A percentile compares a stretch with the other conserved stretches of the same genome.
These are phyloP conservation scores for Ceratobasidium theobromae DNA, from an alignment of 1,284 basidiomycete species.

Conservation along the genomic window DNA sequence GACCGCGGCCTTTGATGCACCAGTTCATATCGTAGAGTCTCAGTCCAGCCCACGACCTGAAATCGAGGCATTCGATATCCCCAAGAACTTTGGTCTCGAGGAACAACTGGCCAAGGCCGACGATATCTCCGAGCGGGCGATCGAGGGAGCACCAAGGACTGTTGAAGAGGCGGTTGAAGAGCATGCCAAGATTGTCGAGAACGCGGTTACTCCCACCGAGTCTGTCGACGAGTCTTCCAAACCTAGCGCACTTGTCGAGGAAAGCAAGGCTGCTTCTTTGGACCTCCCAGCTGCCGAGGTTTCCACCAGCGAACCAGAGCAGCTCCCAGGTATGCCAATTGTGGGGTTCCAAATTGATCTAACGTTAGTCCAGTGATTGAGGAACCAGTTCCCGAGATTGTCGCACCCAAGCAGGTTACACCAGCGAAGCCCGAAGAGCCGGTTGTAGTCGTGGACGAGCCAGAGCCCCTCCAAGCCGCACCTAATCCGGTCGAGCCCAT, in stretches of 20 bases:
- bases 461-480: background rate
- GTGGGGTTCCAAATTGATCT: too few relatives aligned
- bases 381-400: background rate
- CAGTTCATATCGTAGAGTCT: too few relatives aligned
- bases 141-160: background rate
- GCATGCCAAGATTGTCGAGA: conserved; percentile 11
- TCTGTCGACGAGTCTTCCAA: background rate
- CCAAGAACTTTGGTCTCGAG: background rate
- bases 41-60: too few relatives aligned
- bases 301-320: background rate
- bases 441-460: background rate
- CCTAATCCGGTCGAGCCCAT: background rate
- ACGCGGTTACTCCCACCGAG: background rate
- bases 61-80: too few relatives aligned
- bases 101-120: background rate
- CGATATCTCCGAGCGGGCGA: too few relatives aligned
- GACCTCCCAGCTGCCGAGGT: background rate
- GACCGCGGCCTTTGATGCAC: too few relatives aligned
- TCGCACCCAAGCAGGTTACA: background rate
- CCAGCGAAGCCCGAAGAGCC: too few relatives aligned
- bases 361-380: background rate
- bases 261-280: background rate
- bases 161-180: conserved; percentile 18
- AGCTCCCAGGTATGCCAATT: too few relatives aligned
- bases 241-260: too few relatives aligned